Conservation (phyloP, 2,329 filamentous ascomycete genomes). For the Alternaria ventricosa region DNA sequence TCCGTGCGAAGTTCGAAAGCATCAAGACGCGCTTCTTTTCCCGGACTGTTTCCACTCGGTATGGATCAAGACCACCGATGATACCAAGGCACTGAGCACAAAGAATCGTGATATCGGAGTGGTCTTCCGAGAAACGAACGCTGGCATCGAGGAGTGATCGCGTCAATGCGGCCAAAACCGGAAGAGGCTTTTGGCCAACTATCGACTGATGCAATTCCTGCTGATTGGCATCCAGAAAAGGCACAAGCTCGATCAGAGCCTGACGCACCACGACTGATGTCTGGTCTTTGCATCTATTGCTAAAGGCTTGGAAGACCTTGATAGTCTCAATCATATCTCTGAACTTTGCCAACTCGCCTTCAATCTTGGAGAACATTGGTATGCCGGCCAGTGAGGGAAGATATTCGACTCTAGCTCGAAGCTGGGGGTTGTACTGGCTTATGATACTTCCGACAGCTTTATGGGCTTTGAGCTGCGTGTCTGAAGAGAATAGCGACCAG, state of each 20-base stretch:
- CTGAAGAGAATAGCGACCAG: slow-evolving; percentile 72
- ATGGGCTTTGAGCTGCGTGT: slow-evolving; percentile 66
- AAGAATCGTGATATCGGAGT: slow-evolving; percentile 71
- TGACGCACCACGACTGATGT: slow-evolving; percentile 85
- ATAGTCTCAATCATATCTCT: slow-evolving; percentile 70
- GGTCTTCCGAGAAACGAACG: slow-evolving; percentile 75
- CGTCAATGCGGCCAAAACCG: slow-evolving; percentile 72
- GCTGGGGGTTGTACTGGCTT: slow-evolving; percentile 63
- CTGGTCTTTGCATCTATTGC: slow-evolving; percentile 78
- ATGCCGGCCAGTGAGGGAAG: slow-evolving; percentile 81
- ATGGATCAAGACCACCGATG: slow-evolving; percentile 90
- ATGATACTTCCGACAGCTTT: slow-evolving; percentile 71
- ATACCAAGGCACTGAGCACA: slow-evolving; percentile 85
- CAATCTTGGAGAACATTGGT: slow-evolving; percentile 70
- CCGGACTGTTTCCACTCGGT: slow-evolving; percentile 79
- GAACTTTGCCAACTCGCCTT: slow-evolving; percentile 68
- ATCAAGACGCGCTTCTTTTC: slow-evolving; percentile 85
- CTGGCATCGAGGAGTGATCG: slow-evolving; percentile 85
- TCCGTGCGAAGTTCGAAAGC: slow-evolving; percentile 80
- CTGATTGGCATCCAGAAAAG: slow-evolving; percentile 76
- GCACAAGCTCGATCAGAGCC: slow-evolving; percentile 76
- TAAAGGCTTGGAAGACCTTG: slow-evolving; percentile 73
- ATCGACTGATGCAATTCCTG: slow-evolving; percentile 79
- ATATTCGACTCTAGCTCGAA: slow-evolving; percentile 73
- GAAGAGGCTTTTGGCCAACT: slow-evolving; percentile 82